Conservation (phyloP, 139 green algal genomes). For the Marvania coccoides region DNA sequence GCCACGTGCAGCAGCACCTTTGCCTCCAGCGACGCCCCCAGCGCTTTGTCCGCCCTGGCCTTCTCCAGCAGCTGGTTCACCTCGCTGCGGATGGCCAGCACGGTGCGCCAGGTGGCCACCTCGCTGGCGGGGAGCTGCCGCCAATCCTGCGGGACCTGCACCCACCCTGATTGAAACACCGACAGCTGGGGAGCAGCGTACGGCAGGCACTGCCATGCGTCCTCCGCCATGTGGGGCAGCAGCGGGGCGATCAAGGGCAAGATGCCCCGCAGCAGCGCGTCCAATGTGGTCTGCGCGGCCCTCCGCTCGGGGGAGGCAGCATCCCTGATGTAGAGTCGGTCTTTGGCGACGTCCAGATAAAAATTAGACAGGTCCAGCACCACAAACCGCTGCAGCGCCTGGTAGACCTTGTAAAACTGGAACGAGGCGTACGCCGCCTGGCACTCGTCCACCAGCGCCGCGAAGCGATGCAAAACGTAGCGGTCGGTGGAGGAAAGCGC, state of each 20-base stretch:
- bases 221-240: conserved; percentile 93
- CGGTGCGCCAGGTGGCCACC: conserved; percentile 25
- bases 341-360: conserved; percentile 95
- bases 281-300: conserved; percentile 81
- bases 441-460: conserved; percentile 42
- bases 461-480: conserved; percentile 52
- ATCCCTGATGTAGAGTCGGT: conserved; percentile 80
- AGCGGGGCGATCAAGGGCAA: conserved; percentile 70
- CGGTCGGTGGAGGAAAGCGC: conserved; percentile 64
- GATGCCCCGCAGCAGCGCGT: conserved; percentile 41
- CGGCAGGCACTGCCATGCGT: conserved; percentile 82
- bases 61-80: conserved; percentile 76
- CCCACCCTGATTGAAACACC: conserved; percentile 77
- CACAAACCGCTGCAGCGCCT: conserved; percentile 73
- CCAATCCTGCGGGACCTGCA: conserved; percentile 40
- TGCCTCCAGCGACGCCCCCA: conserved; percentile 79
- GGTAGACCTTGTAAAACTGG: conserved; percentile 70
- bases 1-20: conserved; percentile 59
- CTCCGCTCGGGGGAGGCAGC: conserved; percentile 44
- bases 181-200: conserved; percentile 23
- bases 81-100: conserved; percentile 52
- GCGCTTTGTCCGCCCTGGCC: conserved; percentile 53
- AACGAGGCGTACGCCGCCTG: conserved; percentile 67
- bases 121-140: conserved; percentile 23
- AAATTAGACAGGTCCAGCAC: conserved; percentile 88